Conservation (phyloP, 768 basidiomycete genomes). For the Guyanaporus albipodus region DNA sequence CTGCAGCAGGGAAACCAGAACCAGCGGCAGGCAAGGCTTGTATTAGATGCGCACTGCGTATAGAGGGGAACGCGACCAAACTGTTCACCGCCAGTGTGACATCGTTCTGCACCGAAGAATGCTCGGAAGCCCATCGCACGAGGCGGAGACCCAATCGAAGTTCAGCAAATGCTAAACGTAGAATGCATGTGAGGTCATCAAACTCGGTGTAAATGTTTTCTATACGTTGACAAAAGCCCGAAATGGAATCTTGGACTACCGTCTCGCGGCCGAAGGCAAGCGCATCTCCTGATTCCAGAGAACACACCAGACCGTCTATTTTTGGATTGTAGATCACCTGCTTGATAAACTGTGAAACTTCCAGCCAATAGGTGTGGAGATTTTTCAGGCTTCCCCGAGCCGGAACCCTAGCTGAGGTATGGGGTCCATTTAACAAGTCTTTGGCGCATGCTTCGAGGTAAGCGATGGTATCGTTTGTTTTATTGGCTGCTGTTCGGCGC, state of each 20-base stretch:
- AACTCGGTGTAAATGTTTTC: slow-evolving; percentile 64
- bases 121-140: slow-evolving; percentile 29
- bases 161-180: slow-evolving; percentile 62
- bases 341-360: slow-evolving; percentile 68
- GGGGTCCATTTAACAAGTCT: slow-evolving; percentile 26
- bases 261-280: slow-evolving; percentile 53
- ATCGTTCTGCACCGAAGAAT: slow-evolving; percentile 16
- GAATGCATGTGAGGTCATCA: slow-evolving; percentile 62
- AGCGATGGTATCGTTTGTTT: slow-evolving; percentile 43
- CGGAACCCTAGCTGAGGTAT: slow-evolving; percentile 28
- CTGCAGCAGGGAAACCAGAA: slow-evolving; percentile 19
- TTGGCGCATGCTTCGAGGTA: slow-evolving; percentile 40
- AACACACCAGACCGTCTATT: slow-evolving; percentile 43
- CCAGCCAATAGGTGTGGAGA: slow-evolving; percentile 66
- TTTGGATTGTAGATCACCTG: slow-evolving; percentile 51
- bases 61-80: slow-evolving; percentile 53
- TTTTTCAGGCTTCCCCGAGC: slow-evolving; percentile 41
- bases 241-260: slow-evolving; percentile 74
- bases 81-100: slow-evolving; percentile 27
- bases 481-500: slow-evolving; percentile 50
- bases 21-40: slow-evolving; percentile 21
- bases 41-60: slow-evolving; percentile 39
- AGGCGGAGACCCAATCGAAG: slow-evolving; percentile 72
- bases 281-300: slow-evolving; percentile 35
- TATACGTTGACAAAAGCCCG: slow-evolving; percentile 73